Percentiles rank a stretch among this genome's conserved stretches.
Conservation (phyloP, 306 rosid species). For the Fragaria vesca region DNA sequence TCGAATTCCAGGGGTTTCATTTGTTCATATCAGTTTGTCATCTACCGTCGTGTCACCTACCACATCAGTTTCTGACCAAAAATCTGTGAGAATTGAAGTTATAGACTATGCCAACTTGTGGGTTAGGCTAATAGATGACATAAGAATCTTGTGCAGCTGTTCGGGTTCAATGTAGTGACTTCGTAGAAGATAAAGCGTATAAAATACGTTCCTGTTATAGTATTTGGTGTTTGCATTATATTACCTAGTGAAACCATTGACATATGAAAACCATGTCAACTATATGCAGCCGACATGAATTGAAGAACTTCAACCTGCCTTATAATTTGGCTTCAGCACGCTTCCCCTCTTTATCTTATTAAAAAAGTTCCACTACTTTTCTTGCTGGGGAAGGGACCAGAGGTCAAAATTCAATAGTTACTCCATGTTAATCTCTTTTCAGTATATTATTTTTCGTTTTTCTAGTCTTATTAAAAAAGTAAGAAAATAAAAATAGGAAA, state of each 20-base stretch:
- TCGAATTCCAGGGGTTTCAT: not conserved
- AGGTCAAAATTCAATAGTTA: conserved; percentile 12
- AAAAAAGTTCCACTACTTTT: not conserved
- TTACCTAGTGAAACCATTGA: not conserved
- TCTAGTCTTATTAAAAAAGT: not conserved
- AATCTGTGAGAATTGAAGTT: not conserved
- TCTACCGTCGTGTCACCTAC: not conserved
- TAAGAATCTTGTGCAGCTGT: conserved; percentile 14
- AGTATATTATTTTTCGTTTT: not conserved
- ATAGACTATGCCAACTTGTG: not conserved
- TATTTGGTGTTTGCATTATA: not conserved
- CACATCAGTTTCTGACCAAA: not conserved
- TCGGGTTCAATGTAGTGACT: conserved; percentile 6
- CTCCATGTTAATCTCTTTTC: not conserved
- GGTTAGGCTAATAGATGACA: not conserved
- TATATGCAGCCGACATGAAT: not conserved
- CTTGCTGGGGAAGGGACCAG: conserved; percentile 2
- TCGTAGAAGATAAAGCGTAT: conserved; percentile 2
- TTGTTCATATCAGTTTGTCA: not conserved
- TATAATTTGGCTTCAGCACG: not conserved
- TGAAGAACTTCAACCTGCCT: not conserved
- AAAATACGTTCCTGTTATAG: not conserved
- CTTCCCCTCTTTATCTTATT: not conserved
- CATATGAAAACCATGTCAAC: conserved; percentile 4
- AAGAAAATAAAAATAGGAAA: not conserved